These are phyloP conservation scores for Anethum foeniculum DNA, from an alignment of 140 eudicot species.

Conservation along the genomic window DNA sequence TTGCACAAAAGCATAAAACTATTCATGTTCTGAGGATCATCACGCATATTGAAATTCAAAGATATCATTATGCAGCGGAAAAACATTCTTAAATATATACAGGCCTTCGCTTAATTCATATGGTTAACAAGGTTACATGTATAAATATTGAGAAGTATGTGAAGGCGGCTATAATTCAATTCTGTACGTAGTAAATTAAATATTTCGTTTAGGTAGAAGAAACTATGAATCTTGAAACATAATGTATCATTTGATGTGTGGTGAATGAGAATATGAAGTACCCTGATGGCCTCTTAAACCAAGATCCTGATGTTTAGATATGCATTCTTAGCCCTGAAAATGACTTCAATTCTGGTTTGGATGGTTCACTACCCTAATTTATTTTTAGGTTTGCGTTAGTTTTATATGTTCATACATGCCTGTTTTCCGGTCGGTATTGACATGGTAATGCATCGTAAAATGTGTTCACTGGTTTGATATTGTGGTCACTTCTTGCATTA, in stretches of 20 bases:
- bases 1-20: neutral
- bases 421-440: neutral
- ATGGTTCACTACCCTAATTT: too few species aligned
- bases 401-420: neutral
- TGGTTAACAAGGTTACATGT: neutral
- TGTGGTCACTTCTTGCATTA: neutral
- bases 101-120: neutral
- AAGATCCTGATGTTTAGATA: too few species aligned
- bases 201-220: neutral
- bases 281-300: too few species aligned
- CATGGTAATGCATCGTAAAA: neutral
- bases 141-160: neutral
- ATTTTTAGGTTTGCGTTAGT: neutral
- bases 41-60: neutral
- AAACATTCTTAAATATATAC: neutral
- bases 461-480: neutral
- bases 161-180: neutral
- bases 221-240: neutral
- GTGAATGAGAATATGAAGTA: neutral
- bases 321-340: too few species aligned
- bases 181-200: neutral
- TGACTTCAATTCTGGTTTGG: too few species aligned
- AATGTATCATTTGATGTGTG: neutral
- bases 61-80: neutral
- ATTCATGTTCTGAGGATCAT: neutral